These are phyloP conservation scores for Microglena sp. DNA, from an alignment of 139 green algal genomes.

Conservation along the genomic window DNA sequence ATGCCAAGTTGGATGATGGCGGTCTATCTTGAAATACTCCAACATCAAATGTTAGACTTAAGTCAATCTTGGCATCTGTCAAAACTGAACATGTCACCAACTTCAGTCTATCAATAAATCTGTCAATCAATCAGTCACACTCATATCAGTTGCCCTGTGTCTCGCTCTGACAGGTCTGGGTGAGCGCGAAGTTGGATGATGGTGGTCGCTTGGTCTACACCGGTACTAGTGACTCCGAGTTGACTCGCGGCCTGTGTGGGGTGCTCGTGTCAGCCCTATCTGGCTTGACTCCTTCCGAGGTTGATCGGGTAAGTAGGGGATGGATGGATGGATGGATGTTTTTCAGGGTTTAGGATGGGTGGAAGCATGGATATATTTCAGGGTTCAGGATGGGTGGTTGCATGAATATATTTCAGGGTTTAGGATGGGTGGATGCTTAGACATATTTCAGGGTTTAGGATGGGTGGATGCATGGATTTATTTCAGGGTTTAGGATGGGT, in stretches of 20 bases:
- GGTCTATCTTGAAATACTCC: too few species aligned
- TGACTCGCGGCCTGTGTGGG: conserved; percentile 63
- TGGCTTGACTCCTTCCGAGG: conserved; percentile 52
- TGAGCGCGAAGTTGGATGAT: conserved; percentile 42
- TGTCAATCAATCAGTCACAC: neutral
- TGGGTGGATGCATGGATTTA: too few species aligned
- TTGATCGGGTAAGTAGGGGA: conserved; percentile 33
- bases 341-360: neutral
- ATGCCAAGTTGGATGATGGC: too few species aligned
- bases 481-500: too few species aligned
- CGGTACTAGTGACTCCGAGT: conserved; percentile 62
- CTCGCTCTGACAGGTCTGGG: conserved; percentile 55
- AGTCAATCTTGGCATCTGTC: neutral
- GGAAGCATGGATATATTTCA: too few species aligned
- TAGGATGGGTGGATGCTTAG: too few species aligned
- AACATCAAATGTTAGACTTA: neutral
- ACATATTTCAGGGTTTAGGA: too few species aligned
- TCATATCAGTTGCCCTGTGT: neutral
- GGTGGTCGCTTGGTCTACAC: conserved; percentile 39
- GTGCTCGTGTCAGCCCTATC: conserved; percentile 52
- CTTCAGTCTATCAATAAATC: neutral
- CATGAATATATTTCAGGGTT: too few species aligned
- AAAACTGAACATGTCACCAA: neutral
- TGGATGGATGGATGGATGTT: neutral
- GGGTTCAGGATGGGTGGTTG: too few species aligned